These are phyloP conservation scores for Gastrolobium bilobum DNA, from an alignment of 306 rosid genomes.

Conservation along the genomic window DNA sequence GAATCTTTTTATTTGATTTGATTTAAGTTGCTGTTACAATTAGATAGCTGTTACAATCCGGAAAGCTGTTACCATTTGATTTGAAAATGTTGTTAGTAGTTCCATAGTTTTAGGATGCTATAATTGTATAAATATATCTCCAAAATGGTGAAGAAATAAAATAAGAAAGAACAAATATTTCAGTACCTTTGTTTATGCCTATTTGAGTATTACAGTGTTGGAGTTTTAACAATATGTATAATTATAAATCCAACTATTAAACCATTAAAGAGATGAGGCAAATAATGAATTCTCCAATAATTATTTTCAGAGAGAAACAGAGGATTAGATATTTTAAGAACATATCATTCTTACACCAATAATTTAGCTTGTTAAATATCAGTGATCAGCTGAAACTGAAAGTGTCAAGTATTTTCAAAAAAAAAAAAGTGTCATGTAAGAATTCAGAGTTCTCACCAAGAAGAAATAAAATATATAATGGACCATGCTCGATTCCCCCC, in stretches of 20 bases:
- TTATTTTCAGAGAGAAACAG: not conserved
- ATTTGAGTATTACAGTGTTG: too few species aligned
- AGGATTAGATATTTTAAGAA: not conserved
- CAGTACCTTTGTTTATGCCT: too few species aligned
- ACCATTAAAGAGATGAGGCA: not conserved
- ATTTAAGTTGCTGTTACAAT: too few species aligned
- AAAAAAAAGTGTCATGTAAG: not conserved
- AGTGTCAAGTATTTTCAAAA: not conserved
- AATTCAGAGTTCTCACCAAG: slow-evolving; percentile 70
- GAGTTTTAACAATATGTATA: too few species aligned
- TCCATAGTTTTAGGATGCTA: too few species aligned
- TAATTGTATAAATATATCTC: too few species aligned
- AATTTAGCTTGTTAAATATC: not conserved
- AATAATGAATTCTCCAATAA: slow-evolving; percentile 15
- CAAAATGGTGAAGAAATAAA: too few species aligned
- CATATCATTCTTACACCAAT: not conserved
- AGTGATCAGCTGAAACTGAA: not conserved
- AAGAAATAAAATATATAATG: slow-evolving; percentile 81
- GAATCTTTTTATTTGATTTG: too few species aligned
- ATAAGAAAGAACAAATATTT: too few species aligned
- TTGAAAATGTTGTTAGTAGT: too few species aligned
- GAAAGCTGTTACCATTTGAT: too few species aligned
- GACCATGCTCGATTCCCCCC: slow-evolving; percentile 94
- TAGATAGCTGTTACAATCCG: too few species aligned
- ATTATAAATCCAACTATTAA: not conserved